phyloP scores from a whole-genome alignment of 768 basidiomycete genomes.

The Mycena floridula region DNA sequence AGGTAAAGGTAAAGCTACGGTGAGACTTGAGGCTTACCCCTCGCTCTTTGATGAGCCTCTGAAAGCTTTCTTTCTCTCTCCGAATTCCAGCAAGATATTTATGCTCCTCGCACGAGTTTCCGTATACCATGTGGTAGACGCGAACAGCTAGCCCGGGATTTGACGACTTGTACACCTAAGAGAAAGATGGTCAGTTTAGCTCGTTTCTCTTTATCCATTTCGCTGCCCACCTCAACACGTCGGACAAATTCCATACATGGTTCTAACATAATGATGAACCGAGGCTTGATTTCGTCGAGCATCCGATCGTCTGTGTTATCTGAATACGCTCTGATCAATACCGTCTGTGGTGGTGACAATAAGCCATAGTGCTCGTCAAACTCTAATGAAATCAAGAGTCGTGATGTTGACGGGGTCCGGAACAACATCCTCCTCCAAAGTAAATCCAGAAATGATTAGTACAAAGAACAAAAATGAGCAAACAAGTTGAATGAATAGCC shows the following conservation, averaged over 20 bases:
- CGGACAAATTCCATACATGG: conserved; percentile 91
- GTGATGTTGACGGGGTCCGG: too few relatives aligned
- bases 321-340: conserved; percentile 82
- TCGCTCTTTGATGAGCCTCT: conserved; percentile 86
- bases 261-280: conserved; percentile 94
- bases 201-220: too few relatives aligned
- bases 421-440: too few relatives aligned
- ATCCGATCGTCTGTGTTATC: conserved; percentile 92
- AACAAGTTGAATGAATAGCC: too few relatives aligned
- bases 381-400: conserved; percentile 35
- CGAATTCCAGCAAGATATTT: conserved; percentile 86
- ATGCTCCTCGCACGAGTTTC: conserved; percentile 90
- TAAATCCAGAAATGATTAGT: too few relatives aligned
- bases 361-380: conserved; percentile 81
- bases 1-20: not conserved
- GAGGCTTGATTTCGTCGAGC: conserved; percentile 80
- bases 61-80: conserved; percentile 91
- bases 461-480: too few relatives aligned
- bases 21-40: too few relatives aligned
- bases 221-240: conserved; percentile 87
- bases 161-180: conserved; percentile 79
- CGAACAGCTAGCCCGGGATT: conserved; percentile 79
- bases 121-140: conserved; percentile 95
- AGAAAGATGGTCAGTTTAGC: too few relatives aligned
- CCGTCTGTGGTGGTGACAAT: conserved; percentile 68